Evolutionary conservation across 805 yeast genomes (phyloP).

Genomic region (Metschnikowia anglica): DNA sequence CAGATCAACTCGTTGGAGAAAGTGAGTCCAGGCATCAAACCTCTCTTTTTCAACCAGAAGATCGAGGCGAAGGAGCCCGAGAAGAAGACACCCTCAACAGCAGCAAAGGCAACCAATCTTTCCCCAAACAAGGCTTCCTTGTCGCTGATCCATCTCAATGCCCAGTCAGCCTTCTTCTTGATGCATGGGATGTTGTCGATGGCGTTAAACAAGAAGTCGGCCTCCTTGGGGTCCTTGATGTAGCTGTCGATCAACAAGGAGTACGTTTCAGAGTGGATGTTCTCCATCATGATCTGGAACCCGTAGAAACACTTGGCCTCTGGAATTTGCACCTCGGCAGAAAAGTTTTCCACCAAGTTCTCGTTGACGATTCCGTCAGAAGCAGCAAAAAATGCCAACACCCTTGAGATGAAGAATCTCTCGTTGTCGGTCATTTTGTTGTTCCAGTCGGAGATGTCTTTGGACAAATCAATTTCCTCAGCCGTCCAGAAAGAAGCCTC

Average conservation of each 20-base stretch:
- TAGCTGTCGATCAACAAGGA: constrained; percentile 92
- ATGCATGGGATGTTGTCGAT: constrained; percentile 95
- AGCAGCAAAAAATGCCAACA: constrained; percentile 96
- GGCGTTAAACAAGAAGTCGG: constrained; percentile 88
- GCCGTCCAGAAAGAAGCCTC: constrained; percentile 99
- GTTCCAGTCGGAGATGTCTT: constrained; percentile 93
- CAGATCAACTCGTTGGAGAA: constrained; percentile 97
- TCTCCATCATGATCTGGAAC: constrained; percentile 99
- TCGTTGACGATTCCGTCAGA: constrained; percentile 98
- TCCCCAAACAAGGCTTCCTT: constrained; percentile 87
- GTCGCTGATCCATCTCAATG: constrained; percentile 93
- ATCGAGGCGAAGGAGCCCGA: constrained; percentile 98
- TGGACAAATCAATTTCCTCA: constrained; percentile 94
- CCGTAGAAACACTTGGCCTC: constrained; percentile 99
- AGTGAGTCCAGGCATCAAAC: constrained; percentile 97
- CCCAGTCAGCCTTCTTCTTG: constrained; percentile 98
- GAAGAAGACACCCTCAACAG: constrained; percentile 98
- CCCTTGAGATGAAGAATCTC: constrained; percentile 87
- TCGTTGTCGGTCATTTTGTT: constrained; percentile 85
- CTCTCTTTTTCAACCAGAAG: constrained; percentile 98
- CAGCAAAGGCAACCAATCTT: constrained; percentile 96
- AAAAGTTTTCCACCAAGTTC: constrained; percentile 94
- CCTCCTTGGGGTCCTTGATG: constrained; percentile 93
- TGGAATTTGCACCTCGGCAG: constrained; percentile 94
- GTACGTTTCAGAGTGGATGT: constrained; percentile 96